Conservation (phyloP, 768 basidiomycete species). For the Collybia nuda region DNA sequence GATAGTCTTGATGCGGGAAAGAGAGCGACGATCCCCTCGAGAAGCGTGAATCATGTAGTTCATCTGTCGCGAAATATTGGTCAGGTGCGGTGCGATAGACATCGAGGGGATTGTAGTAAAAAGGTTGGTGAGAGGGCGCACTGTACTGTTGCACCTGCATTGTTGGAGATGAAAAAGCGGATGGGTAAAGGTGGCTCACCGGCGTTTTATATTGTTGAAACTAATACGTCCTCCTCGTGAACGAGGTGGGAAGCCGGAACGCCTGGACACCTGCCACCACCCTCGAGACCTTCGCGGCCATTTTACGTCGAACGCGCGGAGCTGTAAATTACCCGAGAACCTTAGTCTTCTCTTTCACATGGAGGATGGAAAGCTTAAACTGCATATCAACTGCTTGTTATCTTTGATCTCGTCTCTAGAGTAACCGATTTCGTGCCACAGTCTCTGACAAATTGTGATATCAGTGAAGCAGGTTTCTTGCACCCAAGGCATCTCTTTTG, state of each 20-base stretch:
- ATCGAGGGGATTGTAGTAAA: slow-evolving; percentile 20
- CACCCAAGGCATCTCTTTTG: slow-evolving; percentile 10
- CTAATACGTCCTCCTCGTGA: slow-evolving; percentile 37
- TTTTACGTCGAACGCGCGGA: slow-evolving; percentile 47
- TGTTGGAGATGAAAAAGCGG: slow-evolving; percentile 31
- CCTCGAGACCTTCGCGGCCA: slow-evolving; percentile 38
- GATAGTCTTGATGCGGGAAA: slow-evolving; percentile 45
- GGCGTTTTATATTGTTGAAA: slow-evolving; percentile 49
- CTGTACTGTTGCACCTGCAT: slow-evolving; percentile 38
- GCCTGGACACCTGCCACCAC: slow-evolving; percentile 43
- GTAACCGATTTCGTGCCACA: slow-evolving; percentile 5
- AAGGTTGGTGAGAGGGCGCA: slow-evolving; percentile 24
- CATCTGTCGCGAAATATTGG: slow-evolving; percentile 20
- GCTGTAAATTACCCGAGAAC: slow-evolving; percentile 34
- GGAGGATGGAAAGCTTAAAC: slow-evolving; percentile 15
- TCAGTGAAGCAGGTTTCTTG: slow-evolving; percentile 7
- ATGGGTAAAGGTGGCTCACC: slow-evolving; percentile 27
- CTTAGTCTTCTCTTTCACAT: slow-evolving; percentile 32
- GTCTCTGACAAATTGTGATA: neutral
- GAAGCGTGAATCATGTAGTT: slow-evolving; percentile 41
- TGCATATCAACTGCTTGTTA: neutral
- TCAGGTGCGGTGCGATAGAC: slow-evolving; percentile 25
- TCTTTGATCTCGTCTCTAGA: slow-evolving; percentile 11
- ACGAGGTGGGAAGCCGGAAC: slow-evolving; percentile 43
- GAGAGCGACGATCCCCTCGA: slow-evolving; percentile 49